Evolutionary conservation across 164 flowering plant species (phyloP).

Genomic region (Berberis thunbergii): DNA sequence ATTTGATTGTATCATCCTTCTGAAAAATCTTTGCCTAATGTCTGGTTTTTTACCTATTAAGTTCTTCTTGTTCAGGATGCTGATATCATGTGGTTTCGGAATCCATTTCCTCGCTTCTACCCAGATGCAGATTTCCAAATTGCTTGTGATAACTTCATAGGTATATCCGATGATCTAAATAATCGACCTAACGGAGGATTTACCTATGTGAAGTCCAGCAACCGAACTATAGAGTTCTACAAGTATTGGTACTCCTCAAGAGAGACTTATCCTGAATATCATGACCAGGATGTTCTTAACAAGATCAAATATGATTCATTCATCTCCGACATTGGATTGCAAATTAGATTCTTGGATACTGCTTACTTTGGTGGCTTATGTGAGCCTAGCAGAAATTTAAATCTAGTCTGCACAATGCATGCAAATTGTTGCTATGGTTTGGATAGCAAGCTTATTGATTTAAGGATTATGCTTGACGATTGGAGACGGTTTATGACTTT

Average conservation of each 20-base stretch:
- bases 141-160: slow-evolving; percentile 66
- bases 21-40: no score
- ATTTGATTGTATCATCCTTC: no score
- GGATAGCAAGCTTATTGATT: slow-evolving; percentile 60
- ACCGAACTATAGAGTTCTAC: slow-evolving; percentile 57
- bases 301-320: slow-evolving; percentile 41
- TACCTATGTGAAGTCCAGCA: slow-evolving; percentile 57
- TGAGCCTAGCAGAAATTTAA: slow-evolving; percentile 61
- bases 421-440: slow-evolving; percentile 75
- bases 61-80: slow-evolving; percentile 48
- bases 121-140: slow-evolving; percentile 72
- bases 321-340: slow-evolving; percentile 31
- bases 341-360: slow-evolving; percentile 58
- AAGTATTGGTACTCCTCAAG: slow-evolving; percentile 64
- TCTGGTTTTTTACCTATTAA: neutral
- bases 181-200: slow-evolving; percentile 84
- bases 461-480: slow-evolving; percentile 57
- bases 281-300: slow-evolving; percentile 82
- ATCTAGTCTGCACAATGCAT: slow-evolving; percentile 81
- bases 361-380: slow-evolving; percentile 77
- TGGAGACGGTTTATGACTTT: slow-evolving; percentile 54
- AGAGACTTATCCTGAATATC: slow-evolving; percentile 39
- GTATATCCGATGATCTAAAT: slow-evolving; percentile 30
- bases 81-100: slow-evolving; percentile 82
- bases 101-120: slow-evolving; percentile 60